These are phyloP conservation scores for Cladosporium velox DNA, from an alignment of 2,329 filamentous ascomycete species.

Conservation along the genomic window DNA sequence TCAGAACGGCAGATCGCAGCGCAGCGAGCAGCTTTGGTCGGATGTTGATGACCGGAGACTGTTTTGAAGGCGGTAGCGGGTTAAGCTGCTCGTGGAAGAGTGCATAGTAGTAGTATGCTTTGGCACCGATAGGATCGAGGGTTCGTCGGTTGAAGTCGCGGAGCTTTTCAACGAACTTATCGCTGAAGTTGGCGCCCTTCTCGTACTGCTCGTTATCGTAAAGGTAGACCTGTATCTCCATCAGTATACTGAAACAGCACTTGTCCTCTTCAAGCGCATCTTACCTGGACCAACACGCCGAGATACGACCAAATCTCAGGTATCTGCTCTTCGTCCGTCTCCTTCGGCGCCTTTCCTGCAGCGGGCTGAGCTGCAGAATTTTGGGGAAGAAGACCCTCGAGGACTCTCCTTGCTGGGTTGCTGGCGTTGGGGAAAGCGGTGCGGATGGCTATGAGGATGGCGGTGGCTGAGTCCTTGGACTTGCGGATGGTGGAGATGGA, in stretches of 20 bases:
- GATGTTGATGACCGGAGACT: conserved; percentile 83
- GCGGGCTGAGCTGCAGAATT: conserved; percentile 23
- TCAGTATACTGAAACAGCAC: conserved; percentile 18
- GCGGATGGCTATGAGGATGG: conserved; percentile 37
- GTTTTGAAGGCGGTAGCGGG: conserved; percentile 83
- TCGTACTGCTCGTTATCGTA: conserved; percentile 82
- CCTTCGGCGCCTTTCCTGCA: conserved; percentile 25
- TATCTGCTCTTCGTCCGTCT: conserved; percentile 34
- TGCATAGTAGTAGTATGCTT: conserved; percentile 97
- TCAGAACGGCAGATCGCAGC: conserved; percentile 89
- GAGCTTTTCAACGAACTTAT: conserved; percentile 78
- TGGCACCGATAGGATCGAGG: conserved; percentile 87
- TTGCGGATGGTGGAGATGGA: conserved; percentile 96
- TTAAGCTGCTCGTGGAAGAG: conserved; percentile 91
- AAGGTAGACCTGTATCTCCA: conserved; percentile 74
- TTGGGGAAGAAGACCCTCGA: conserved; percentile 37
- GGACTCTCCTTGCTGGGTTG: conserved; percentile 34
- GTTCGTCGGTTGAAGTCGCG: conserved; percentile 90
- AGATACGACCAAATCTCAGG: conserved; percentile 43
- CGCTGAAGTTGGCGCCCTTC: conserved; percentile 81
- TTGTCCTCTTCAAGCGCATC: not conserved
- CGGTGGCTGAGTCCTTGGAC: conserved; percentile 51
- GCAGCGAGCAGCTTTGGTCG: conserved; percentile 84
- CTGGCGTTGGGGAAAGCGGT: conserved; percentile 37
- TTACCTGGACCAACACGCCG: conserved; percentile 40